Evolutionary conservation across 31 red algal genomes (phyloP).

Genomic region (Asparagopsis taxiformis): DNA sequence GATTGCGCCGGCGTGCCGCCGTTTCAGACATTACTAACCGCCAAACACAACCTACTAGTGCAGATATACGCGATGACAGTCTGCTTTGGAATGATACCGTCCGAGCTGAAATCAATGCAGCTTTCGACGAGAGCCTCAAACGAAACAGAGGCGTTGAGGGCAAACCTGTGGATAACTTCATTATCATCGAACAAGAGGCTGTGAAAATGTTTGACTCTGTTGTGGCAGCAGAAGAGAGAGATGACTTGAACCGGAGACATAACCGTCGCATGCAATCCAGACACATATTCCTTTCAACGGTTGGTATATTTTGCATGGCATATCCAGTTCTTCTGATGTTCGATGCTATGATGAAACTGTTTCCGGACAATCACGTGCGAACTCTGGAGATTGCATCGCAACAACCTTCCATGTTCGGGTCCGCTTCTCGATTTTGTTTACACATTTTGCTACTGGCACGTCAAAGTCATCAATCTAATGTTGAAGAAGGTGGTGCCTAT

Average conservation of each 20-base stretch:
- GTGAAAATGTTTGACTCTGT: conserved; percentile 13
- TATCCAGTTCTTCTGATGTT: conserved; percentile 35
- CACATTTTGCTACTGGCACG: background rate
- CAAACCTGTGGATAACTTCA: background rate
- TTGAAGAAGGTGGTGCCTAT: conserved; percentile 7
- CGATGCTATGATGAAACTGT: conserved; percentile 13
- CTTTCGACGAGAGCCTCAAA: conserved; percentile 28
- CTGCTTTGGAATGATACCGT: background rate
- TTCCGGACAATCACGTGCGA: conserved; percentile 7
- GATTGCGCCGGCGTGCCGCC: background rate
- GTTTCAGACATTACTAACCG: too few species aligned
- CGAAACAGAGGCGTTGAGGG: background rate
- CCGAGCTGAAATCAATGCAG: background rate
- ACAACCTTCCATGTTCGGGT: conserved; percentile 1
- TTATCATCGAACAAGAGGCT: conserved; percentile 16
- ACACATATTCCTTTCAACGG: conserved; percentile 11
- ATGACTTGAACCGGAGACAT: conserved; percentile 22
- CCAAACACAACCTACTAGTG: too few species aligned
- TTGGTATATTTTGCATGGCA: conserved; percentile 33
- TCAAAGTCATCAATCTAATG: background rate
- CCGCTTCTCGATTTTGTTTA: conserved; percentile 14
- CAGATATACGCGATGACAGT: too few species aligned
- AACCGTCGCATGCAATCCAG: conserved; percentile 28
- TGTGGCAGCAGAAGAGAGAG: conserved; percentile 8
- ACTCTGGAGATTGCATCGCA: conserved; percentile 40